phyloP scores from a whole-genome alignment of 2,329 filamentous ascomycete species.

The Oidium heveae region DNA sequence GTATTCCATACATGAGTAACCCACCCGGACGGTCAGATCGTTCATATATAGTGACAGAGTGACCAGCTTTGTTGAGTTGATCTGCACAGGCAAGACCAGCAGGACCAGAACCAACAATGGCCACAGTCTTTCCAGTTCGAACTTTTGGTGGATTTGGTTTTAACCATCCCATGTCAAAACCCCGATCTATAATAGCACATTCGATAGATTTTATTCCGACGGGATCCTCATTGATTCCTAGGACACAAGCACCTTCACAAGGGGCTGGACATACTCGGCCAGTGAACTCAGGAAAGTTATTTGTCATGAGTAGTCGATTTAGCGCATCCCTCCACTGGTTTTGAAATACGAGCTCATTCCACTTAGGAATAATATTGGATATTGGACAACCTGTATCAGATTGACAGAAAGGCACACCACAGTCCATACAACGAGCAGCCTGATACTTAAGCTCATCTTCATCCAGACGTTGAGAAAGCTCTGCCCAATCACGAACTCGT shows the following conservation, averaged over 20 bases:
- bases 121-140: conserved; percentile 70
- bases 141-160: conserved; percentile 51
- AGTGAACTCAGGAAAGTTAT: conserved; percentile 97
- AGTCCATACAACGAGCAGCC: conserved; percentile 94
- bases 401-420: conserved; percentile 93
- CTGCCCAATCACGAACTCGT: conserved; percentile 77
- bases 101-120: conserved; percentile 77
- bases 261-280: conserved; percentile 90
- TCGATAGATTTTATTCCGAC: conserved; percentile 98
- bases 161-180: conserved; percentile 98
- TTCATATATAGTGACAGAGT: conserved; percentile 76
- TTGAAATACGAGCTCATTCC: conserved; percentile 61
- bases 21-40: conserved; percentile 75
- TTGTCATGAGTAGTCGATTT: conserved; percentile 79
- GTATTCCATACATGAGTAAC: conserved; percentile 93
- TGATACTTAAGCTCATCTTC: conserved; percentile 96
- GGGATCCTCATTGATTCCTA: conserved; percentile 90
- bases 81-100: conserved; percentile 77
- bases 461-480: conserved; percentile 64
- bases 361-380: conserved; percentile 93
- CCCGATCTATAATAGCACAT: conserved; percentile 90
- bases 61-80: conserved; percentile 81
- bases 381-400: conserved; percentile 91
- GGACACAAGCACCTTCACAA: conserved; percentile 84
- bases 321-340: conserved; percentile 77